Percentiles rank a stretch among this genome's conserved stretches.
These are phyloP conservation scores for Trichophyton schoenleinii DNA, from an alignment of 2,329 filamentous ascomycete species.

Conservation along the genomic window DNA sequence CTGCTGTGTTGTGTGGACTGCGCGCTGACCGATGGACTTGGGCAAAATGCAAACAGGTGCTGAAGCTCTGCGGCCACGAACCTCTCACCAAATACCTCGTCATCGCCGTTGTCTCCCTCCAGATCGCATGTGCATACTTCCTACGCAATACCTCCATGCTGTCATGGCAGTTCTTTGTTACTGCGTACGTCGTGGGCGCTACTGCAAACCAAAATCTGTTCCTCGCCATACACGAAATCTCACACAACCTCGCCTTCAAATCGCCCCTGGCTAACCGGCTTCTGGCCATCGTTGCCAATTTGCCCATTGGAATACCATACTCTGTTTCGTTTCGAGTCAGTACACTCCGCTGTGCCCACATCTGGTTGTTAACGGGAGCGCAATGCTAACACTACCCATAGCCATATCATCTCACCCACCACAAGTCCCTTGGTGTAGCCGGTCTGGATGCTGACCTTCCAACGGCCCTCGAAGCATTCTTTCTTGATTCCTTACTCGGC, in stretches of 20 bases:
- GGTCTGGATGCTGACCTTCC: constrained; percentile 93
- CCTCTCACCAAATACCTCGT: constrained; percentile 93
- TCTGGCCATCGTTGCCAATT: constrained; percentile 83
- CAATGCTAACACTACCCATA: constrained; percentile 22
- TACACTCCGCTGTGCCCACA: constrained; percentile 11
- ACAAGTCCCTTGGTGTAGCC: constrained; percentile 95
- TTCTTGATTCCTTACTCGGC: constrained; percentile 83
- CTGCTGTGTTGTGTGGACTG: not conserved
- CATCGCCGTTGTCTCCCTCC: constrained; percentile 65
- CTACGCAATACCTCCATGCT: constrained; percentile 67
- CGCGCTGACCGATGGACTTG: not conserved
- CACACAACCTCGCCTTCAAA: constrained; percentile 89
- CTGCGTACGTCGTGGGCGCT: constrained; percentile 82
- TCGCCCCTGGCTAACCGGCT: constrained; percentile 68
- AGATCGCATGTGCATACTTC: constrained; percentile 63
- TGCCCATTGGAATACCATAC: constrained; percentile 92
- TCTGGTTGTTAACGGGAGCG: not conserved
- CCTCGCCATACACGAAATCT: constrained; percentile 96
- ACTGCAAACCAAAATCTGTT: constrained; percentile 98
- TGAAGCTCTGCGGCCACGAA: constrained; percentile 92
- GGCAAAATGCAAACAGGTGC: constrained; percentile 48
- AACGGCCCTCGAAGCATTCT: constrained; percentile 76
- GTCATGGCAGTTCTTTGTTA: constrained; percentile 71
- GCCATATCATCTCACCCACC: constrained; percentile 96
- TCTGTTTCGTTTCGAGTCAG: constrained; percentile 83